Evolutionary conservation across 768 basidiomycete genomes (phyloP), one percentile per base, ranked within the genome.

Genomic region (Xerocomus brunneocitrinus): DNA sequence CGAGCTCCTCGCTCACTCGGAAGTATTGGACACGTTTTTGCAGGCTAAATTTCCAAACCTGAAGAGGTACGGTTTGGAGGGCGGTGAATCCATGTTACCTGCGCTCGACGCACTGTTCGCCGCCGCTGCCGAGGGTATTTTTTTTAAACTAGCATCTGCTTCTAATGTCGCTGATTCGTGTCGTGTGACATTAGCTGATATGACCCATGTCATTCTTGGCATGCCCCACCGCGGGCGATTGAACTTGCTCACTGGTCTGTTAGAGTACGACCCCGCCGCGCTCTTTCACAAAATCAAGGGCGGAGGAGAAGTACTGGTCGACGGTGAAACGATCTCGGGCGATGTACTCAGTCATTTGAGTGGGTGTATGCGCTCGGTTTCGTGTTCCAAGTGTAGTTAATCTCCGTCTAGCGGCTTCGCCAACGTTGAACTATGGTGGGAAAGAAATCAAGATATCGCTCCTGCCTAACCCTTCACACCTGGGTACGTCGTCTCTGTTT

Each of bases 31-130:
- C 61, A 80, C 83, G 61, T 95, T 93, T 65, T 71, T 93, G 41
- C 91, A 92, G 62, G 74, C 81, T 49, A 93, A 93, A 68, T 95
- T 95, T 64, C 92, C 93, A 1, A 94, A 91, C 69, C 62, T 90
- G 66, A 90, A 89, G 70, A 79, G 89, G 63, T 91, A 91, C 67
- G 92, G 90, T 0, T 76, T 95, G 35, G 93, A 97, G 69, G 94
- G 94, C 3, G 94, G 88, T 2, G 94, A 95, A 72, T 91, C 90
- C 3, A 95, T 95, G 93, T 70, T 97, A 25, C 88, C 91, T 4
- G 93, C 91, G 1, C 73, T 95, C 3, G 90, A 94, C 55, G 74
- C 81, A 0, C 68, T 97, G 16, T 91, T 97, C 60, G 72, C 76
- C 0, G 74, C 79, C 2, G 85, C 91, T 8, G 78, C 89, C 3